Base-by-base conservation (phyloP, 768 basidiomycete genomes). In the Suillus tomentosus region DNA sequence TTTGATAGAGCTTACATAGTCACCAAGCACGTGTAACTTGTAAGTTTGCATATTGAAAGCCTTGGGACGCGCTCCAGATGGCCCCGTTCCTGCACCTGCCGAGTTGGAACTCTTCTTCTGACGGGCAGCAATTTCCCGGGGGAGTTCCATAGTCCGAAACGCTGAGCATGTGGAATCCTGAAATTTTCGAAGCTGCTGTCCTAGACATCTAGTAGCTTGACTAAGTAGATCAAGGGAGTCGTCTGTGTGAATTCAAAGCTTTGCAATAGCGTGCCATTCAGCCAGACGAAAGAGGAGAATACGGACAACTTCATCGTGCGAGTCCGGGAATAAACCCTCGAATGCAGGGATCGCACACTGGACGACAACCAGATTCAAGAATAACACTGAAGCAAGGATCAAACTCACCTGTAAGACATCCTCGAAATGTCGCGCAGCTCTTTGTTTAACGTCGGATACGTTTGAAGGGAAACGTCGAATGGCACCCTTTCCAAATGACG, bases 311-410 rank as follows among this genome's bases (percentile, higher is more conserved):
- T n/a, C 19, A 0, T 79, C 64, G 24, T 78, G 68, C 3, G 27
- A 27, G 27, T 27, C 27, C 3, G 27, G 27, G 27, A 27, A 27
- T 27, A 27, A 2, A 27, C 75, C 79, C 7, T 82, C 78, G 37
- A 81, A 80, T 0, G 70, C 76, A 0, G 81, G 80, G 3, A 80
- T 70, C 0, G 76, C 68, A 58, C 77, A 78, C 79, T 80, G 37
- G 6, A 58, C 11, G 15, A 15, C 8, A 36, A 15, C n/a, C 11
- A 47, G 7, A 42, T 11, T 9, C 15, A 19, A 43, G 43, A 43
- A 43, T 10, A 11, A 4, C 6, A 11, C 42, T 17, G 17, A 5
- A 7, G 17, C n/a, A 47, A 4, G 2, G 10, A 47, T 15, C 6
- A 24, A 2, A 11, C 40, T 3, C 27, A 3, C 27, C 27, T 27